phyloP scores from a whole-genome alignment of 768 basidiomycete species.

The Leccinum arenicola region DNA sequence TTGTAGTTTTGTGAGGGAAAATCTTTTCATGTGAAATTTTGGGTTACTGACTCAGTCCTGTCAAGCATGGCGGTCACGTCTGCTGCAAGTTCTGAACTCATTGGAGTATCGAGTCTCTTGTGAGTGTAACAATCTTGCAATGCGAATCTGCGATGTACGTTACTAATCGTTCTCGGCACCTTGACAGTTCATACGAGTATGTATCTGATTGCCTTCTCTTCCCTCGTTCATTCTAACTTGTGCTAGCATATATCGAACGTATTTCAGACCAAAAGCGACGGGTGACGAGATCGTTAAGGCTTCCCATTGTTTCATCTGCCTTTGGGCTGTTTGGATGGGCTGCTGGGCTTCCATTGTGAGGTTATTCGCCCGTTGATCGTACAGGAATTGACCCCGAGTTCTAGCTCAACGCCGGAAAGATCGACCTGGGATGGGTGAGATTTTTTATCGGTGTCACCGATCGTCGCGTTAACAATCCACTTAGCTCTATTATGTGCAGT shows the following conservation, averaged over 20 bases:
- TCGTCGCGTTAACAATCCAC: slow-evolving; percentile 4
- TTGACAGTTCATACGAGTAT: slow-evolving; percentile 45
- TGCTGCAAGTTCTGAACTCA: slow-evolving; percentile 44
- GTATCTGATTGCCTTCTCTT: not conserved
- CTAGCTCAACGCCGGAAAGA: slow-evolving; percentile 43
- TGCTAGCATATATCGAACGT: slow-evolving; percentile 37
- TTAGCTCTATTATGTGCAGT: slow-evolving; percentile 48
- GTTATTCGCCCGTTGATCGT: not conserved
- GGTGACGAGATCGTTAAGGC: slow-evolving; percentile 40
- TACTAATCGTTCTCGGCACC: not conserved
- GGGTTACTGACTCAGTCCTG: not conserved
- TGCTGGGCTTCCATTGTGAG: slow-evolving; percentile 39
- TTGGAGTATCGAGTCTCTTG: slow-evolving; percentile 44
- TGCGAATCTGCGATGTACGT: not conserved
- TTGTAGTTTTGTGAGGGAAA: slow-evolving; percentile 39
- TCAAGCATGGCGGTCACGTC: slow-evolving; percentile 46
- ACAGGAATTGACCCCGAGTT: not conserved
- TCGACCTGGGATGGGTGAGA: slow-evolving; percentile 47
- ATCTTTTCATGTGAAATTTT: not conserved
- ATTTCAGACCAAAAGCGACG: slow-evolving; percentile 35
- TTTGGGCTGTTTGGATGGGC: slow-evolving; percentile 45
- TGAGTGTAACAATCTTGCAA: slow-evolving; percentile 22
- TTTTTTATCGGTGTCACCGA: not conserved
- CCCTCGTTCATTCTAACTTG: not conserved
- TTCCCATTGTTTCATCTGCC: slow-evolving; percentile 40